Evolutionary conservation across 2,329 filamentous ascomycete genomes (phyloP).

Genomic region (Dactylellina leptospora): DNA sequence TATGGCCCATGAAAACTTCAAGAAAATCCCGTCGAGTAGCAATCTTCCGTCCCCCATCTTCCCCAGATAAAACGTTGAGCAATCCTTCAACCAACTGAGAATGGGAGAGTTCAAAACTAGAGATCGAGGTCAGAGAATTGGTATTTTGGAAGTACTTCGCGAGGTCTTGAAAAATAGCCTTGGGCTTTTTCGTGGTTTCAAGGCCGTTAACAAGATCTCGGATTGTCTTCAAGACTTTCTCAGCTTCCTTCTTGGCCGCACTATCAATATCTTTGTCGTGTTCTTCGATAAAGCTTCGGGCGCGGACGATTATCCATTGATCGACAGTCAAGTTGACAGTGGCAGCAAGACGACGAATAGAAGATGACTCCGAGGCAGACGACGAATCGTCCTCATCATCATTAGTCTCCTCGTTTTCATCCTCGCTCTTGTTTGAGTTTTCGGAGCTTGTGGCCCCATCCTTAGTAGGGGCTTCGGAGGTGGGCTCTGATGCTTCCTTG

Average conservation of each 20-base stretch:
- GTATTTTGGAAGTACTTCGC: slow-evolving; percentile 88
- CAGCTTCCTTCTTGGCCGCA: slow-evolving; percentile 79
- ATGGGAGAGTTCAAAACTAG: slow-evolving; percentile 89
- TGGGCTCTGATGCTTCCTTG: slow-evolving; percentile 62
- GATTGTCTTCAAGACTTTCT: slow-evolving; percentile 76
- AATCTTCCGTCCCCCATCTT: slow-evolving; percentile 64
- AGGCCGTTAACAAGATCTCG: slow-evolving; percentile 71
- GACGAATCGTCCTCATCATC: slow-evolving; percentile 31
- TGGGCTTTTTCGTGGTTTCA: slow-evolving; percentile 66
- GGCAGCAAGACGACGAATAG: slow-evolving; percentile 53
- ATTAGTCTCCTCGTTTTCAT: slow-evolving; percentile 61
- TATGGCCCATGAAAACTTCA: slow-evolving; percentile 87
- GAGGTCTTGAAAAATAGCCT: slow-evolving; percentile 75
- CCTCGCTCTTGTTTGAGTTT: slow-evolving; percentile 60
- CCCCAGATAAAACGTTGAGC: slow-evolving; percentile 80
- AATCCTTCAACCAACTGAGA: slow-evolving; percentile 88
- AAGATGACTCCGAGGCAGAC: slow-evolving; percentile 53
- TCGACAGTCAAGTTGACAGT: slow-evolving; percentile 59
- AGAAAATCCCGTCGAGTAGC: slow-evolving; percentile 82
- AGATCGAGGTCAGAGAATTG: slow-evolving; percentile 65
- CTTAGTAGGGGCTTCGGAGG: slow-evolving; percentile 52
- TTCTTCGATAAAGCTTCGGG: slow-evolving; percentile 81
- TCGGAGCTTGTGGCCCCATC: slow-evolving; percentile 61
- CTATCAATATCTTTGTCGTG: slow-evolving; percentile 80
- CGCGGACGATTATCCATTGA: slow-evolving; percentile 76